These are phyloP conservation scores for Pichia heedii DNA, from an alignment of 805 yeast species.

Conservation along the genomic window DNA sequence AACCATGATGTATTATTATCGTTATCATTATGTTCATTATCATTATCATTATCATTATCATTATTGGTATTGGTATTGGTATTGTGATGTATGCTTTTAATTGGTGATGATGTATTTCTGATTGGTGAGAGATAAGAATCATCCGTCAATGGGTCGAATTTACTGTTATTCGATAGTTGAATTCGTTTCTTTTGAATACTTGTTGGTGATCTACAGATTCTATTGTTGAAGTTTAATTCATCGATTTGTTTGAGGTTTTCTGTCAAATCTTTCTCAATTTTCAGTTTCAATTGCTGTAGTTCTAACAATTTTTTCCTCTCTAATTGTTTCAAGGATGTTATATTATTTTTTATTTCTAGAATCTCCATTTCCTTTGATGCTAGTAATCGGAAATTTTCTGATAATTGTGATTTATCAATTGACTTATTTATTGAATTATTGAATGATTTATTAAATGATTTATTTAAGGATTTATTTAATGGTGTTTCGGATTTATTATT, in stretches of 20 bases:
- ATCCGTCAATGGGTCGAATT: conserved; percentile 20
- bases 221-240: no score
- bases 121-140: conserved; percentile 6
- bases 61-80: conserved; percentile 8
- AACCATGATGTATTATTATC: conserved; percentile 19
- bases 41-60: background rate
- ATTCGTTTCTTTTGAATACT: no score
- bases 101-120: no score
- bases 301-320: conserved; percentile 39
- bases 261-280: conserved; percentile 36
- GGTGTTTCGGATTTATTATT: no score
- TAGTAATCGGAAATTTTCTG: conserved; percentile 46
- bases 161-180: no score
- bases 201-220: no score
- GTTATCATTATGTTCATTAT: no score
- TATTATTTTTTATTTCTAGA: conserved; percentile 51
- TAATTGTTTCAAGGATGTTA: conserved; percentile 33
- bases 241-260: no score
- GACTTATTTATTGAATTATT: no score
- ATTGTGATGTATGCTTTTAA: background rate
- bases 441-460: no score
- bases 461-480: no score
- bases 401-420: conserved; percentile 25
- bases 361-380: conserved; percentile 65
- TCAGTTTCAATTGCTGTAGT: conserved; percentile 39